Percentiles rank a stretch among this genome's conserved stretches.
Conservation (phyloP, 192 early-diverging fungal genomes). For the Coemansia sp. region DNA sequence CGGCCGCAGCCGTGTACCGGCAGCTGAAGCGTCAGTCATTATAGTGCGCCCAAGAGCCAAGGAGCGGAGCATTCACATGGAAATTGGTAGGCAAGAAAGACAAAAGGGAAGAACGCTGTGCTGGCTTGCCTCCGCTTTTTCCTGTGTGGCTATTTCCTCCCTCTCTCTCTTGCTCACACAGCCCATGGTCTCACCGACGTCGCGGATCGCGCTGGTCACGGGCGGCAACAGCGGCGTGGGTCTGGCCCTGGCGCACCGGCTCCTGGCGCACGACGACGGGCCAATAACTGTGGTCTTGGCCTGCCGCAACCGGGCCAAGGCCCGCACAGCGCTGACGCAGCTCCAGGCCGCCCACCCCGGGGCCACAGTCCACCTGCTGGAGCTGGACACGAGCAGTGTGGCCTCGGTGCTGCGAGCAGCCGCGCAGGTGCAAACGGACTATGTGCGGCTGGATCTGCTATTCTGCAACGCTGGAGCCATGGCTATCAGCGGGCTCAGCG, state of each 20-base stretch:
- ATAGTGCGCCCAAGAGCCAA: neutral
- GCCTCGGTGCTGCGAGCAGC: constrained; percentile 30
- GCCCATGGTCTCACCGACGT: too few relatives aligned
- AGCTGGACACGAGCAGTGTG: constrained; percentile 43
- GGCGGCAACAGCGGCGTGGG: constrained; percentile 49
- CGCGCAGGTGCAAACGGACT: neutral
- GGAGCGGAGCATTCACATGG: neutral
- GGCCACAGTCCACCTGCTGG: constrained; percentile 10
- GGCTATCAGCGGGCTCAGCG: constrained; percentile 26
- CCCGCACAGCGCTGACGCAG: constrained; percentile 7
- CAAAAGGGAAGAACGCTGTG: neutral
- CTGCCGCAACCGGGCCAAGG: constrained; percentile 33
- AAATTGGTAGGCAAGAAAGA: too few relatives aligned
- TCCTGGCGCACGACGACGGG: neutral
- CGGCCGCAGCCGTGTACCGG: constrained; percentile 1
- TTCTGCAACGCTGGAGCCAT: constrained; percentile 50
- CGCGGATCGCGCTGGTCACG: constrained; percentile 19
- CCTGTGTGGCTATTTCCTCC: neutral
- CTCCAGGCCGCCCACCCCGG: constrained; percentile 5
- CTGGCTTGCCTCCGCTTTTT: neutral
- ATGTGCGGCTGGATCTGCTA: constrained; percentile 17
- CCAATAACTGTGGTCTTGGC: constrained; percentile 28
- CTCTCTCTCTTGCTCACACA: neutral
- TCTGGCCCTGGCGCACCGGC: constrained; percentile 13
- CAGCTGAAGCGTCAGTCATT: neutral